These are phyloP conservation scores for Neurospora tetrasperma DNA, from an alignment of 495 filamentous ascomycete genomes.

Conservation along the genomic window DNA sequence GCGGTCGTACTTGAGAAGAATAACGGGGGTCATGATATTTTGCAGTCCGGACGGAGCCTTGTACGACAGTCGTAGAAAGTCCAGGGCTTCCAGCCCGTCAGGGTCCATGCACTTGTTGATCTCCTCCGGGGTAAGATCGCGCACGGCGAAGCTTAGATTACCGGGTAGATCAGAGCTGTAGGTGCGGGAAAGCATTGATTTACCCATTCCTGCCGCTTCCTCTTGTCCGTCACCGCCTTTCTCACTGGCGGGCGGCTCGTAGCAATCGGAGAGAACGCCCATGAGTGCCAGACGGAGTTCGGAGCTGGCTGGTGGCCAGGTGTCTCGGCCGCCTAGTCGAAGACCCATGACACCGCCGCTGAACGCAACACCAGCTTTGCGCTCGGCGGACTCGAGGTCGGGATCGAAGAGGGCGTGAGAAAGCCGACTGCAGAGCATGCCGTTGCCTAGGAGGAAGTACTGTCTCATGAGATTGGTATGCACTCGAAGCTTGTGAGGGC, in stretches of 20 bases:
- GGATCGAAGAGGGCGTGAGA: conserved; percentile 78
- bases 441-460: conserved; percentile 77
- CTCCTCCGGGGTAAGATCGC: conserved; percentile 67
- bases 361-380: conserved; percentile 53
- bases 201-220: background rate
- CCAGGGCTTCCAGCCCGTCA: conserved; percentile 69
- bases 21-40: conserved; percentile 54
- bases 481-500: conserved; percentile 56
- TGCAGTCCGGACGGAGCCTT: conserved; percentile 64
- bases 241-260: conserved; percentile 23
- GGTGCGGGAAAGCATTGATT: conserved; percentile 9
- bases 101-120: conserved; percentile 71
- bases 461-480: conserved; percentile 68
- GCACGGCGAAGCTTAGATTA: conserved; percentile 74
- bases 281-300: conserved; percentile 82
- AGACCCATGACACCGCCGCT: conserved; percentile 69
- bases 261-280: conserved; percentile 73
- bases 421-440: conserved; percentile 67
- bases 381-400: conserved; percentile 70
- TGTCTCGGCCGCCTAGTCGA: conserved; percentile 61
- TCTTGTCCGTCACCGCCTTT: background rate
- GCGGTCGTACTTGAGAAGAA: conserved; percentile 69
- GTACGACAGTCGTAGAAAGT: conserved; percentile 84
- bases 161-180: conserved; percentile 56
- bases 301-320: conserved; percentile 88